Evolutionary conservation across 129 eudicot species (phyloP).

Genomic region (Kitagawia praeruptora): DNA sequence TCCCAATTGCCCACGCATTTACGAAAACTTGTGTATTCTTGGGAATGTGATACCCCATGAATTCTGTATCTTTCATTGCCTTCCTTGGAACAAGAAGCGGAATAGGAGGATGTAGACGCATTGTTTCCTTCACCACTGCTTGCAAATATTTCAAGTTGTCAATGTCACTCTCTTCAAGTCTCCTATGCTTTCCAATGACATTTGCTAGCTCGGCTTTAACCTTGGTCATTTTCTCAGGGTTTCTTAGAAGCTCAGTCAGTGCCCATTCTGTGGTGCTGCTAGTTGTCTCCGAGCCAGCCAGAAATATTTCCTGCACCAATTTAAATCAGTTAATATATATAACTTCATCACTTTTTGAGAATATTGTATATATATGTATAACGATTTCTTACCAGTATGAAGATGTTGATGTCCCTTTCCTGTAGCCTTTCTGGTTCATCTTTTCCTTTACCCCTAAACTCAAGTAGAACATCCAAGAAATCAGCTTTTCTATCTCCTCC

Average conservation of each 20-base stretch:
- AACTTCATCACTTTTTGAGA: not conserved
- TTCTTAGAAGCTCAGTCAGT: conserved; percentile 15
- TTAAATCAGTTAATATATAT: not conserved
- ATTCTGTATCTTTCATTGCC: conserved; percentile 15
- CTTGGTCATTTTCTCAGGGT: conserved; percentile 12
- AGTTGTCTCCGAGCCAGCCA: conserved; percentile 28
- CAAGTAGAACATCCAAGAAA: conserved; percentile 26
- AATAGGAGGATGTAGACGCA: conserved; percentile 23
- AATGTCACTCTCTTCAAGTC: conserved; percentile 24
- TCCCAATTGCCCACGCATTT: conserved; percentile 29
- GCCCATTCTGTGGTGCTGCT: conserved; percentile 23
- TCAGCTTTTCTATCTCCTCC: conserved; percentile 14
- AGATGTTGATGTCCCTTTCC: conserved; percentile 12
- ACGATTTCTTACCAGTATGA: conserved; percentile 18
- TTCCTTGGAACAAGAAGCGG: conserved; percentile 24
- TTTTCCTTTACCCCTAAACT: conserved; percentile 20
- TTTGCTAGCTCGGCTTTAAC: conserved; percentile 14
- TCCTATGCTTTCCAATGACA: conserved; percentile 2
- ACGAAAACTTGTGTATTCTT: conserved; percentile 22
- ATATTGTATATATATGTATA: not conserved
- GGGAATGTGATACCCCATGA: conserved; percentile 24
- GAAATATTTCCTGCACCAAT: conserved; percentile 21
- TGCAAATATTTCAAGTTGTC: conserved; percentile 14
- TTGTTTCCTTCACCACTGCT: conserved; percentile 17
- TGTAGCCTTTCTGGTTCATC: conserved; percentile 16